Evolutionary conservation across 495 filamentous ascomycete genomes (phyloP).

Genomic region (Aeminium ludgeri): DNA sequence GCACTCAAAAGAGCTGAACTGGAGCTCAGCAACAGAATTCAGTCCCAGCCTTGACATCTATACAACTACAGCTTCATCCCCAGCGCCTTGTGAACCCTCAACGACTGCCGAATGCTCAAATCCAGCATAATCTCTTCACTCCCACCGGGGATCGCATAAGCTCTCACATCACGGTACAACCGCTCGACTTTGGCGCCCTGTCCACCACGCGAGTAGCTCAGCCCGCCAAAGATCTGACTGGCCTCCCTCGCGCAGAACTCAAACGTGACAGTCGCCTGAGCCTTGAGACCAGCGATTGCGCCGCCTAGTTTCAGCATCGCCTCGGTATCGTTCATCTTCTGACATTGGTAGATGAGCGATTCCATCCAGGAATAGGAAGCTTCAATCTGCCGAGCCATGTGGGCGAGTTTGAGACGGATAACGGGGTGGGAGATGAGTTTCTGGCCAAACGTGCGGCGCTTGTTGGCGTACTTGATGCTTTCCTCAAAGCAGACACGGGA

Average conservation of each 20-base stretch:
- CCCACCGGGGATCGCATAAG: slow-evolving; percentile 93
- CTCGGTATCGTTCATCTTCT: slow-evolving; percentile 82
- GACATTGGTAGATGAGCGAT: slow-evolving; percentile 82
- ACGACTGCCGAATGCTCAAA: slow-evolving; percentile 80
- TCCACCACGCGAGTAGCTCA: slow-evolving; percentile 83
- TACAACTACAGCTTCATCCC: slow-evolving; percentile 97
- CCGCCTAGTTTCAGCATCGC: slow-evolving; percentile 93
- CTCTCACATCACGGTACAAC: slow-evolving; percentile 89
- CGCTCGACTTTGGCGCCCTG: slow-evolving; percentile 94
- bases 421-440: slow-evolving; percentile 90
- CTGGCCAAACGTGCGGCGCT: slow-evolving; percentile 90
- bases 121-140: slow-evolving; percentile 98
- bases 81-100: slow-evolving; percentile 76
- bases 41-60: too few relatives aligned
- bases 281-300: slow-evolving; percentile 86
- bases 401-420: slow-evolving; percentile 91
- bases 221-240: slow-evolving; percentile 89
- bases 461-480: slow-evolving; percentile 87
- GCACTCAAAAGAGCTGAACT: too few relatives aligned
- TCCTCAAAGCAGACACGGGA: slow-evolving; percentile 95
- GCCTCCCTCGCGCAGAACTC: slow-evolving; percentile 96
- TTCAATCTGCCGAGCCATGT: slow-evolving; percentile 97
- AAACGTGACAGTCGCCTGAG: slow-evolving; percentile 79
- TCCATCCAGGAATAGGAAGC: slow-evolving; percentile 95
- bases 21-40: too few relatives aligned